Evolutionary conservation across 495 filamentous ascomycete genomes (phyloP).

Genomic region (Astrothelium macrocarpum): DNA sequence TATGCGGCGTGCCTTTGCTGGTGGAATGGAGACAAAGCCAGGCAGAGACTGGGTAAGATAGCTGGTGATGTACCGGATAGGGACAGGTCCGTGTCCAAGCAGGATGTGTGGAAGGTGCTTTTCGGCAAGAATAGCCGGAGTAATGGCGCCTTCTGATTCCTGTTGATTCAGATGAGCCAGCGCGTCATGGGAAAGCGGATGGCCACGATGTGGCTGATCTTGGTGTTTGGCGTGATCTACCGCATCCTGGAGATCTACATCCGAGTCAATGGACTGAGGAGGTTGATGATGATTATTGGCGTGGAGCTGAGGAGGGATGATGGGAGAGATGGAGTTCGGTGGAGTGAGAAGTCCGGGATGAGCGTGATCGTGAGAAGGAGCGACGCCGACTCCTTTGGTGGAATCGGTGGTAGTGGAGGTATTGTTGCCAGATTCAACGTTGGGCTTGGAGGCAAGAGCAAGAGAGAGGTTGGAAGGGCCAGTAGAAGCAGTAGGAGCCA

Average conservation of each 20-base stretch:
- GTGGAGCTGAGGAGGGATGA: constrained; percentile 65
- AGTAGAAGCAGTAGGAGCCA: background rate
- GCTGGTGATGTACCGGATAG: constrained; percentile 90
- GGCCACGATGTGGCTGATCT: constrained; percentile 29
- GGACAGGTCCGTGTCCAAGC: constrained; percentile 76
- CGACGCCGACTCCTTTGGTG: background rate
- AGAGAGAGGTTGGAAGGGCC: background rate
- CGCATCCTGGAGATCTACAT: constrained; percentile 73
- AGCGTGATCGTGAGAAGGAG: background rate
- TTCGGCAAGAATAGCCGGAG: constrained; percentile 75
- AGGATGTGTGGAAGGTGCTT: constrained; percentile 88
- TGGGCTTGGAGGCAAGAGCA: background rate
- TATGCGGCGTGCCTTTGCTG: constrained; percentile 80
- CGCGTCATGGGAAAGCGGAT: background rate
- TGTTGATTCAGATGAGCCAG: constrained; percentile 2
- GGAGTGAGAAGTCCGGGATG: constrained; percentile 62
- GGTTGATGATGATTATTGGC: constrained; percentile 48
- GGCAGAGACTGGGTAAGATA: constrained; percentile 87
- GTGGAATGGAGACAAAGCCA: constrained; percentile 82
- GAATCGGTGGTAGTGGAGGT: background rate
- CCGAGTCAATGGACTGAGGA: constrained; percentile 49
- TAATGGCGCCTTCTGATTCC: constrained; percentile 48
- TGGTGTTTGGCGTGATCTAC: constrained; percentile 42
- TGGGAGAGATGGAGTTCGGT: constrained; percentile 91
- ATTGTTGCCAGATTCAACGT: background rate